Conservation (phyloP, 2,329 filamentous ascomycete species). For the Ustilaginoidea virens region DNA sequence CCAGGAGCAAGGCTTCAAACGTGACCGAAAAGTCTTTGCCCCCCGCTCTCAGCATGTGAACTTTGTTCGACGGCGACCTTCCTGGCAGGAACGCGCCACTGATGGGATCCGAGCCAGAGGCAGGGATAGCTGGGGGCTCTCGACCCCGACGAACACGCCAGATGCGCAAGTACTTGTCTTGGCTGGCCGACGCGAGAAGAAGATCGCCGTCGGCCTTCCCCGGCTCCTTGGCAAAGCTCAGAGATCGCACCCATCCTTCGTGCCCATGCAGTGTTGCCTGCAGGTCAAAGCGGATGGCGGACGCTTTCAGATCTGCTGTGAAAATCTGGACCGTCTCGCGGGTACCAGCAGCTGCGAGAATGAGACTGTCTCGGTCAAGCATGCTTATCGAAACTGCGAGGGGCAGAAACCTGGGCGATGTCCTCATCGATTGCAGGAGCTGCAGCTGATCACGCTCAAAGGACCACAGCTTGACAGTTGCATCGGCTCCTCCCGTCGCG, state of each 20-base stretch:
- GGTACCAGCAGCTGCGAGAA: slow-evolving; percentile 79
- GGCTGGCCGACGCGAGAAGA: slow-evolving; percentile 80
- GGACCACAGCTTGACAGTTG: slow-evolving; percentile 55
- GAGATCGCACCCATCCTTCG: slow-evolving; percentile 84
- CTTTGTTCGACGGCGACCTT: slow-evolving; percentile 76
- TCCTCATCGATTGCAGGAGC: slow-evolving; percentile 55
- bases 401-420: slow-evolving; percentile 69
- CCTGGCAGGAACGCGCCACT: slow-evolving; percentile 46
- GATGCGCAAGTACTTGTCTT: slow-evolving; percentile 91
- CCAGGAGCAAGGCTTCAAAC: slow-evolving; percentile 84
- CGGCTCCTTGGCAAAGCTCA: slow-evolving; percentile 59
- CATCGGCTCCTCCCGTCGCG: slow-evolving; percentile 70
- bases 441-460: slow-evolving; percentile 32
- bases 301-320: slow-evolving; percentile 31
- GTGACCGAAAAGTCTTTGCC: slow-evolving; percentile 61
- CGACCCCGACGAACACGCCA: slow-evolving; percentile 71
- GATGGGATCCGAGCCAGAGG: slow-evolving; percentile 37
- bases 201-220: slow-evolving; percentile 44
- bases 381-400: slow-evolving; percentile 55
- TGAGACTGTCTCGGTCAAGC: slow-evolving; percentile 38
- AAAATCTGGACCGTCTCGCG: slow-evolving; percentile 70
- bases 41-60: slow-evolving; percentile 53
- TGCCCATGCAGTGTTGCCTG: slow-evolving; percentile 74
- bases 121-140: slow-evolving; percentile 41
- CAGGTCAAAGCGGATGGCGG: slow-evolving; percentile 41